Percentiles rank a stretch among this genome's conserved stretches.
Evolutionary conservation across 306 rosid genomes (phyloP).

Genomic region (Gleditsia sinensis): DNA sequence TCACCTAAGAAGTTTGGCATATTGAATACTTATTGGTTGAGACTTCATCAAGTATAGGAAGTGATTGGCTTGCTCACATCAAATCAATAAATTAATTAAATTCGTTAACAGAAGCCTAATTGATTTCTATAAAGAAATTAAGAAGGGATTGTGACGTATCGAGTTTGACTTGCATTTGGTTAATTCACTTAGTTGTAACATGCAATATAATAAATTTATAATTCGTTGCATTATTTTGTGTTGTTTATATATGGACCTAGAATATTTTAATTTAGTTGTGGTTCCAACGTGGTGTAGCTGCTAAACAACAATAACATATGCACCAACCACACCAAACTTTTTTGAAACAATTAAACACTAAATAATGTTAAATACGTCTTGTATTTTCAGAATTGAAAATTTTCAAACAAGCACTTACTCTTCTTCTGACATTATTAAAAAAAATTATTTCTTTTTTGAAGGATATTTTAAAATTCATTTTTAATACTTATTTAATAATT

Average conservation of each 20-base stretch:
- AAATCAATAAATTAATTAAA: too few relatives aligned
- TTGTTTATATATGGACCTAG: background rate
- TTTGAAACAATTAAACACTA: background rate
- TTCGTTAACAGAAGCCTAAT: too few relatives aligned
- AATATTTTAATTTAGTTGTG: constrained; percentile 24
- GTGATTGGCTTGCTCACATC: background rate
- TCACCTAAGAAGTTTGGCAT: background rate
- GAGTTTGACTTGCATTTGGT: background rate
- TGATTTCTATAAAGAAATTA: background rate
- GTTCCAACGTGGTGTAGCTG: background rate
- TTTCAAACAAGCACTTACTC: too few relatives aligned
- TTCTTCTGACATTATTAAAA: too few relatives aligned
- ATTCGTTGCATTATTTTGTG: background rate
- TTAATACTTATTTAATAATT: too few relatives aligned
- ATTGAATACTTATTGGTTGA: constrained; percentile 12
- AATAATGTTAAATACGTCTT: too few relatives aligned
- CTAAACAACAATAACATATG: constrained; percentile 2
- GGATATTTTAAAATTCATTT: too few relatives aligned
- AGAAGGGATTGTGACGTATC: background rate
- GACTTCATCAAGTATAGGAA: background rate
- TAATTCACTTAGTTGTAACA: constrained; percentile 22
- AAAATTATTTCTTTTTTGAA: too few relatives aligned
- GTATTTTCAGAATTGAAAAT: too few relatives aligned
- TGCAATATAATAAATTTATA: background rate
- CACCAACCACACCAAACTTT: background rate